These are phyloP conservation scores for Castanea mollissima DNA, from an alignment of 306 rosid genomes.

Conservation along the genomic window DNA sequence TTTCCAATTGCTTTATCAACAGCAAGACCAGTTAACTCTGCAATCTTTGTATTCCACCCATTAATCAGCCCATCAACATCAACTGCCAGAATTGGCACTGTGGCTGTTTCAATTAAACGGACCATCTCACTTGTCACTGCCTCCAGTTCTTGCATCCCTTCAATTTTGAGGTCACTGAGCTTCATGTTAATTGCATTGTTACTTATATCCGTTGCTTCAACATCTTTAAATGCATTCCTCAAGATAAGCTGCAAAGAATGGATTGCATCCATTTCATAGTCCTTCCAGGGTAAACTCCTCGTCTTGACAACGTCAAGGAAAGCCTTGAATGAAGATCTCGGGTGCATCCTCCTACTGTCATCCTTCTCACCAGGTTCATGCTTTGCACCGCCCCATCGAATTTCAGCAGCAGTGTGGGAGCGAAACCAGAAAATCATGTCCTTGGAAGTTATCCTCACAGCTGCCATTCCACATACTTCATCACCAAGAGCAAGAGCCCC, in stretches of 20 bases:
- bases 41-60: conserved; percentile 88
- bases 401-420: conserved; percentile 78
- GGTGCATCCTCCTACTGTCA: conserved; percentile 83
- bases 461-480: conserved; percentile 88
- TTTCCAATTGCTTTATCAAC: conserved; percentile 81
- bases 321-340: conserved; percentile 95
- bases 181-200: conserved; percentile 48
- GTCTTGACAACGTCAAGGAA: conserved; percentile 87
- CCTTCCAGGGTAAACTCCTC: conserved; percentile 89
- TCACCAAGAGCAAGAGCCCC: conserved; percentile 69
- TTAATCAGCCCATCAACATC: conserved; percentile 77
- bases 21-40: conserved; percentile 88
- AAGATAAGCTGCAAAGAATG: conserved; percentile 95
- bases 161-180: conserved; percentile 66
- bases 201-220: conserved; percentile 23
- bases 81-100: conserved; percentile 91
- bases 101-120: conserved; percentile 88
- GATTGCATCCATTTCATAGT: conserved; percentile 96
- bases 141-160: conserved; percentile 91
- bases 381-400: conserved; percentile 97
- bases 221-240: conserved; percentile 75
- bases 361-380: conserved; percentile 80
- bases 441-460: conserved; percentile 69
- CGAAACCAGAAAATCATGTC: conserved; percentile 91
- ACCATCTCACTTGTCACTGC: conserved; percentile 96